Percentiles rank a stretch among this genome's conserved stretches.
phyloP scores from a whole-genome alignment of 2,329 filamentous ascomycete species.

The Graphiopsis chlorocephala region DNA sequence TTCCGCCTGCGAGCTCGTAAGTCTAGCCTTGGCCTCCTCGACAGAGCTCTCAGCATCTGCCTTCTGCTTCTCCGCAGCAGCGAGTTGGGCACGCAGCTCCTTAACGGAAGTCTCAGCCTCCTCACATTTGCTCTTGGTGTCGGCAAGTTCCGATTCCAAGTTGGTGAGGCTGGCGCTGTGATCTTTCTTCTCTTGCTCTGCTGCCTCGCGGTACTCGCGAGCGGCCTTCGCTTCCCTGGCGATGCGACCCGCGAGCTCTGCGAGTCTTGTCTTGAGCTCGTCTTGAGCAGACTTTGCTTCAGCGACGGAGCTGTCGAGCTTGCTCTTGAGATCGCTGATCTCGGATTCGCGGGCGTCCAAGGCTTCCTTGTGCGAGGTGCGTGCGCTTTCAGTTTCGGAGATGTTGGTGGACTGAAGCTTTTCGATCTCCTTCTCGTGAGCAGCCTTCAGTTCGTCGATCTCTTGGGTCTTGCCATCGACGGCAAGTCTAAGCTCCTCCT shows the following conservation, averaged over 20 bases:
- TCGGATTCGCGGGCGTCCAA: slow-evolving; percentile 12
- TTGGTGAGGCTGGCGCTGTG: slow-evolving; percentile 9
- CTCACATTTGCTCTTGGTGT: not conserved
- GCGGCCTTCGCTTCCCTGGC: slow-evolving; percentile 19
- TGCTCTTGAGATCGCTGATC: slow-evolving; percentile 5
- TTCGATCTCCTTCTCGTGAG: slow-evolving; percentile 1
- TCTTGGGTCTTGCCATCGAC: slow-evolving; percentile 10
- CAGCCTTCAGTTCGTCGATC: slow-evolving; percentile 4
- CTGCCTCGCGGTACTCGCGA: slow-evolving; percentile 14
- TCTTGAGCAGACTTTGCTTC: slow-evolving; percentile 19
- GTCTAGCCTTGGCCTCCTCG: not conserved
- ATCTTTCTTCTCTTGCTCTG: slow-evolving; percentile 17
- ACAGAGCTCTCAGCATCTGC: not conserved
- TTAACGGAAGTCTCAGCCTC: not conserved
- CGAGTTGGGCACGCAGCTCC: not conserved
- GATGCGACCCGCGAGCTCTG: slow-evolving; percentile 27
- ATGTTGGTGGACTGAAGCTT: slow-evolving; percentile 3
- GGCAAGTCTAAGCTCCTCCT: slow-evolving; percentile 3
- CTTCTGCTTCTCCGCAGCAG: not conserved
- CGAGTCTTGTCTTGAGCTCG: slow-evolving; percentile 25
- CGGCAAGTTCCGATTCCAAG: not conserved
- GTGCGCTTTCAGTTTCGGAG: not conserved
- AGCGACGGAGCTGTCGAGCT: slow-evolving; percentile 9
- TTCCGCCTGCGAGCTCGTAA: not conserved
- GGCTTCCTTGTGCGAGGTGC: not conserved